These are phyloP conservation scores for Aspergillus sp. DNA, from an alignment of 2,329 filamentous ascomycete genomes.

Conservation along the genomic window DNA sequence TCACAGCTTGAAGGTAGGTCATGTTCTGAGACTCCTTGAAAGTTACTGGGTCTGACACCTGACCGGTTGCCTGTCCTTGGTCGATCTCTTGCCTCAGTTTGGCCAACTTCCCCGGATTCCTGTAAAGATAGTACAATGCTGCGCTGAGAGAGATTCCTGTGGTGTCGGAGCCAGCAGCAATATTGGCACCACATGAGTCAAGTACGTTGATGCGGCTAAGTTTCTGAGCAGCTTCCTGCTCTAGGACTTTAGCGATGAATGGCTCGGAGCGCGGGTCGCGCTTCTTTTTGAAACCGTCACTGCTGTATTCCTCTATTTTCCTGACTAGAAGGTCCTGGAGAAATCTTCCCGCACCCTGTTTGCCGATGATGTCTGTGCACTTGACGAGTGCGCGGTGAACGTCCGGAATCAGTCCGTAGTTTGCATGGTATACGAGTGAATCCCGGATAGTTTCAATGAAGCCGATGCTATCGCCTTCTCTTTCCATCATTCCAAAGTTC, in stretches of 20 bases:
- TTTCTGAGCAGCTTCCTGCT: neutral
- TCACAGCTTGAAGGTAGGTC: conserved; percentile 25
- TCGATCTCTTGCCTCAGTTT: conserved; percentile 16
- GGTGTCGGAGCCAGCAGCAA: conserved; percentile 16
- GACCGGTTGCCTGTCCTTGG: conserved; percentile 2
- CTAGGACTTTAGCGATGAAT: neutral
- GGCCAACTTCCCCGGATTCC: conserved; percentile 10
- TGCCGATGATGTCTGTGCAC: no score
- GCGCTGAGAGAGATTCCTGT: conserved; percentile 12
- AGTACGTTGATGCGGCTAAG: neutral
- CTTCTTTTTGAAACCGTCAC: neutral
- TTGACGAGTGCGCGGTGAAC: no score
- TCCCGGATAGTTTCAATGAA: neutral
- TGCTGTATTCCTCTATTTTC: neutral
- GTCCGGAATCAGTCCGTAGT: neutral
- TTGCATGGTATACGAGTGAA: neutral
- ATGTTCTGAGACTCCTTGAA: conserved; percentile 16
- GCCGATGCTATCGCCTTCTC: conserved; percentile 1
- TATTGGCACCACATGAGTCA: neutral
- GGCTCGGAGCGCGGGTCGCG: neutral
- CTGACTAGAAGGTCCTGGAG: neutral
- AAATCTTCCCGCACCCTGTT: no score
- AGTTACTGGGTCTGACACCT: conserved; percentile 8
- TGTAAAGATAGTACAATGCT: conserved; percentile 10
- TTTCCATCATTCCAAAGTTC: neutral